Evolutionary conservation across 768 basidiomycete species (phyloP), one percentile per base, ranked within the genome.

Genomic region (Boletus pseudo-olivaceus): DNA sequence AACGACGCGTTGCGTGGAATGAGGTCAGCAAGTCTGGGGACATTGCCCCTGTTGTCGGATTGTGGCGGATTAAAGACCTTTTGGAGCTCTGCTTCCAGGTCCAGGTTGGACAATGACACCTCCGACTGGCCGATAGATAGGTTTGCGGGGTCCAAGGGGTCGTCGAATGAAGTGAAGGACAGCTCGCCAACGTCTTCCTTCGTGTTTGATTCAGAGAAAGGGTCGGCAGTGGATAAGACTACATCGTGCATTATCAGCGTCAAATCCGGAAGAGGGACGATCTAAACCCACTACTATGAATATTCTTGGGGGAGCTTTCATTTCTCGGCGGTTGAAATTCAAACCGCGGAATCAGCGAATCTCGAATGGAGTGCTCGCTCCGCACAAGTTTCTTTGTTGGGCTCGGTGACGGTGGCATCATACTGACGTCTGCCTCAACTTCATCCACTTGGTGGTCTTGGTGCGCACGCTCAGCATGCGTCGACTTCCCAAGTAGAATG

Each of bases 401-500:
- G 17, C 76, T 79, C 7, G 80, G 80, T 4, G 79, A 80, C 1
- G 78, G 78, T 29, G 80, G 79, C 11, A 79, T 68, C 70, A 75
- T 75, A 32, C 67, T 66, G 15, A 77, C 65, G 50, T 79, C 77
- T 44, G 66, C 63, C 15, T 76, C 78, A 7, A 72, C 64, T 29
- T 75, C 71, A 7, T 62, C 64, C 2, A 49, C 33, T 47, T 57
- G 61, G 27, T 60, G 60, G 32, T 65, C 66, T 34, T 70, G 64
- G 34, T 41, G 67, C 8, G 62, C 55, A 47, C 71, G 71, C 55
- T 77, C 77, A n/a, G 65, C 54, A 44, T 77, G 71, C 32, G 71
- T 74, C n/a, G 75, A 70, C 46, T 68, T 67, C 3, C 71, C 76
- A 29, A 75, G 66, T 23, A 73, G 70, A 26, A 68, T 47, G 7